These are phyloP conservation scores for Gleditsia sinensis DNA, from an alignment of 306 rosid species.

Conservation along the genomic window DNA sequence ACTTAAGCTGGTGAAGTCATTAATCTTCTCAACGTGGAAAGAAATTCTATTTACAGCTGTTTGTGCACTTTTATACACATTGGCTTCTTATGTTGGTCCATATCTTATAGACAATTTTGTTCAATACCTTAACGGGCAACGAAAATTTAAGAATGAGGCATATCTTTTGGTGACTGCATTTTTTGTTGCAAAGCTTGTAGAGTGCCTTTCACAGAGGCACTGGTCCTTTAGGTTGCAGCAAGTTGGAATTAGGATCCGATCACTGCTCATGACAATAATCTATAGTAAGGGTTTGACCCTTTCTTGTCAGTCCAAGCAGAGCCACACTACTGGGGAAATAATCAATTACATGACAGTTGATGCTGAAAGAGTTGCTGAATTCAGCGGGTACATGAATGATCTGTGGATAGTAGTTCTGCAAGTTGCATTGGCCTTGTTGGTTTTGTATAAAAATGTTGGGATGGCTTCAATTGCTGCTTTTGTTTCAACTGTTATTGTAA, in stretches of 20 bases:
- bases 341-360: slow-evolving; percentile 59
- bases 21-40: slow-evolving; percentile 43
- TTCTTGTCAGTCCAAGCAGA: slow-evolving; percentile 49
- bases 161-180: slow-evolving; percentile 44
- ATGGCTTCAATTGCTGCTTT: slow-evolving; percentile 53
- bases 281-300: slow-evolving; percentile 47
- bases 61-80: slow-evolving; percentile 22
- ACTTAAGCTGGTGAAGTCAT: slow-evolving; percentile 42
- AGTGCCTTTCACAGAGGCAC: slow-evolving; percentile 45
- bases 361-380: slow-evolving; percentile 53
- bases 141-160: slow-evolving; percentile 47
- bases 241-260: slow-evolving; percentile 44
- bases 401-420: slow-evolving; percentile 48
- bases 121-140: slow-evolving; percentile 47
- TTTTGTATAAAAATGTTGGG: slow-evolving; percentile 56
- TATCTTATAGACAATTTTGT: slow-evolving; percentile 53
- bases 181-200: slow-evolving; percentile 49
- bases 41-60: slow-evolving; percentile 48
- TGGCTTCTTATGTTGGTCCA: slow-evolving; percentile 64
- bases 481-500: slow-evolving; percentile 45
- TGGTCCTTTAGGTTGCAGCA: slow-evolving; percentile 50
- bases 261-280: slow-evolving; percentile 39
- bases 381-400: slow-evolving; percentile 48
- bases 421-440: slow-evolving; percentile 44
- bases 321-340: slow-evolving; percentile 54